phyloP scores from a whole-genome alignment of 805 yeast genomes.

The Candida palmyrensis region DNA sequence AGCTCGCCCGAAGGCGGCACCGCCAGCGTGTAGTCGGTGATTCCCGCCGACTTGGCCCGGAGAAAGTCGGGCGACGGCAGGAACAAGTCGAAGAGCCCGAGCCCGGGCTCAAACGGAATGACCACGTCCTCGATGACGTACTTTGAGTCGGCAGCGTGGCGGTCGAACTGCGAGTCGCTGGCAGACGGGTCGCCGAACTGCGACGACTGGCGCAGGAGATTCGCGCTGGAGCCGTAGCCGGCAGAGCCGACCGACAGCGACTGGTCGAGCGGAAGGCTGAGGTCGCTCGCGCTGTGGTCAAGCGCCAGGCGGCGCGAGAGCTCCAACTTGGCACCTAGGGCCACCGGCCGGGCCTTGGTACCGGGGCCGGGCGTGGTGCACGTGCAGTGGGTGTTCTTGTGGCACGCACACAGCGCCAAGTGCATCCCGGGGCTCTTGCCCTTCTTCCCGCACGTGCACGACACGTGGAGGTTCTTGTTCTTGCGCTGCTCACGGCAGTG shows the following conservation, averaged over 20 bases:
- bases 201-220: no score
- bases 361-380: conserved; percentile 18
- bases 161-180: neutral
- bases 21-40: neutral
- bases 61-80: conserved; percentile 10
- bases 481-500: conserved; percentile 79
- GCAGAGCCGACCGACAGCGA: conserved; percentile 1
- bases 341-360: neutral
- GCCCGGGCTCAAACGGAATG: conserved; percentile 23
- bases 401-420: conserved; percentile 33
- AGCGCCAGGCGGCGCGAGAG: conserved; percentile 2
- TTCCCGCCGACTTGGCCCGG: conserved; percentile 1
- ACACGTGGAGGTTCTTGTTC: conserved; percentile 57
- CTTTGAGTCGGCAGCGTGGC: conserved; percentile 5
- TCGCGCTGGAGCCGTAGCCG: neutral
- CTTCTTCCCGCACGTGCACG: conserved; percentile 66
- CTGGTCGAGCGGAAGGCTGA: conserved; percentile 1
- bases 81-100: conserved; percentile 27
- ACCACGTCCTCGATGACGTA: conserved; percentile 26
- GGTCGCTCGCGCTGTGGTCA: conserved; percentile 3
- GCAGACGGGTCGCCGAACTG: neutral
- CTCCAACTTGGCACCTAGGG: conserved; percentile 4
- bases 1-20: neutral
- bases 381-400: conserved; percentile 36
- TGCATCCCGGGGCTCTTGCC: conserved; percentile 36